Percentiles rank a stretch among this genome's conserved stretches.
These are phyloP conservation scores for Hemerocallis citrina DNA, from an alignment of 106 monocot species.

Conservation along the genomic window DNA sequence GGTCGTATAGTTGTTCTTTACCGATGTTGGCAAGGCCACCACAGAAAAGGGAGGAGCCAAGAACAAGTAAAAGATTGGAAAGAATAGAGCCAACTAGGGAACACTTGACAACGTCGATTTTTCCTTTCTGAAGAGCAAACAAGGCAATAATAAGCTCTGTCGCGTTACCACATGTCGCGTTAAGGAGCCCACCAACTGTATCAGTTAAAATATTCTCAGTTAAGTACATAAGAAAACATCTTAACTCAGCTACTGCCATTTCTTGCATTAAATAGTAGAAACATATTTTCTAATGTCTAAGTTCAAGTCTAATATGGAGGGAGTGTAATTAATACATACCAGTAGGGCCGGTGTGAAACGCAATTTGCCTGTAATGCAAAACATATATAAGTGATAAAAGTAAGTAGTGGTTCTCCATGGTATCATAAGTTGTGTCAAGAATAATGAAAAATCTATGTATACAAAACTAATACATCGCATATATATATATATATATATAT, in stretches of 20 bases:
- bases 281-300: no score
- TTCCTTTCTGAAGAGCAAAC: constrained; percentile 39
- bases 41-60: constrained; percentile 66
- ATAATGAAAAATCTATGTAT: no score
- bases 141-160: constrained; percentile 85
- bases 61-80: constrained; percentile 86
- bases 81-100: constrained; percentile 72
- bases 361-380: constrained; percentile 72
- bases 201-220: background rate
- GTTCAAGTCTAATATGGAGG: background rate
- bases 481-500: no score
- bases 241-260: background rate
- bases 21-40: constrained; percentile 64
- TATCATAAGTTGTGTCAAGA: no score
- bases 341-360: constrained; percentile 72
- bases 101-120: constrained; percentile 69
- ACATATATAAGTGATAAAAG: no score
- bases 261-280: background rate
- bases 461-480: no score
- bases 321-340: constrained; percentile 20
- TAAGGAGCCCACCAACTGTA: constrained; percentile 77
- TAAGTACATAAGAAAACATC: background rate
- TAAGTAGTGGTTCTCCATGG: no score
- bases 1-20: constrained; percentile 48
- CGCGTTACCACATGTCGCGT: constrained; percentile 82